Base-by-base conservation (phyloP, 768 basidiomycete species). In the Paxillus involutus region DNA sequence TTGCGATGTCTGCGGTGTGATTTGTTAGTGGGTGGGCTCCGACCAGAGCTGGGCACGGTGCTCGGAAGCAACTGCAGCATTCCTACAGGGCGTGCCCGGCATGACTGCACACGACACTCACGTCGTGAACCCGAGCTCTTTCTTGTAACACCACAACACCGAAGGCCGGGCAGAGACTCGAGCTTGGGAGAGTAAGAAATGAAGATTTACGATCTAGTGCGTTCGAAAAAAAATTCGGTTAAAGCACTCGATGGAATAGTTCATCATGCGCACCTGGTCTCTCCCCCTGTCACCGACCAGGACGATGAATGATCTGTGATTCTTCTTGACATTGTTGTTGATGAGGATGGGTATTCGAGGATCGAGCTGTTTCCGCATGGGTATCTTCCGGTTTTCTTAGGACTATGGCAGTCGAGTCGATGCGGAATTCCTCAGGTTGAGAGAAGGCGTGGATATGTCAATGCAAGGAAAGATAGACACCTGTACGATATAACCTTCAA, bases 131-230 rank as follows among this genome's bases (percentile, higher is more conserved):
- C 95, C 96, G 0, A 99, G 79, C 37, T 98, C 95, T 68, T 98
- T 98, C 75, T 97, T 98, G 79, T 99, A 99, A 63, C 94, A 97
- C 97, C 97, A 99, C 56, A 98, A 74, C 2, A 97, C 94, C 7
- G 89, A 91, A 2, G 94, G 94, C 14, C 94, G 79, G 4, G 92
- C 89, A 19, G 91, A 94, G 2, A 94, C 86, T 50, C 89, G 81
- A 13, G 90, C 89, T 76, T 98, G 95, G 0, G 94, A 94, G 16
- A 99, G 82, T 44, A 99, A 69, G 71, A 91, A 98, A 71, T 99
- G 96, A 29, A 99, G 78, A 70, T 98, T 98, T 51, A 98, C 95
- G 47, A 96, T 84, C 85, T 94, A 63, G 53, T 51, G 7, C 16
- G 19, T 40, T 9, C 19, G 9, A 7, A 46, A 54, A 39, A 58